Conservation (phyloP, 495 filamentous ascomycete genomes). For the Hyaloscypha finlandica region DNA sequence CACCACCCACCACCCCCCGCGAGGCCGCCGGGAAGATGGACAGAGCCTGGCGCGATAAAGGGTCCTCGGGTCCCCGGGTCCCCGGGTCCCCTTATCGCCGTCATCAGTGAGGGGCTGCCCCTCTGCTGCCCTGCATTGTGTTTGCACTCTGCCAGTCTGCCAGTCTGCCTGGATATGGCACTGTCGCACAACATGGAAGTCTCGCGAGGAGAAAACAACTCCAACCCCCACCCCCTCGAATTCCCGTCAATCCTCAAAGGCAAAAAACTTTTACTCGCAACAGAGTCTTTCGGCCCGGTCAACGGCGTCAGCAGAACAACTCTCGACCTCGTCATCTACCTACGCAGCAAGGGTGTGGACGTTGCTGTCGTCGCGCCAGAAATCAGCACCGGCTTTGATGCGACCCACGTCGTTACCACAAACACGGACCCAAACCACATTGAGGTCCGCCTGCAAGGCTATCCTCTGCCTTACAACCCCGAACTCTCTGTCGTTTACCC, state of each 20-base stretch:
- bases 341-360: conserved; percentile 55
- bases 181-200: neutral
- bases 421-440: conserved; percentile 33
- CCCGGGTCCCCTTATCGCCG: conserved; percentile 1
- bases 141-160: no score
- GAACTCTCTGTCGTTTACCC: conserved; percentile 65
- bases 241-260: conserved; percentile 52
- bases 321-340: conserved; percentile 60
- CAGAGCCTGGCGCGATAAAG: no score
- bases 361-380: conserved; percentile 60
- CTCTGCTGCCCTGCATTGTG: no score
- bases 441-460: conserved; percentile 57
- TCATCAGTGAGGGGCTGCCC: neutral
- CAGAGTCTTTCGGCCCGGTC: conserved; percentile 65
- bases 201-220: neutral
- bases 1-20: no score
- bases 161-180: no score
- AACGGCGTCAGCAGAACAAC: conserved; percentile 68
- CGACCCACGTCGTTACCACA: conserved; percentile 13
- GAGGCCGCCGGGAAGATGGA: no score
- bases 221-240: conserved; percentile 20
- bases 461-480: conserved; percentile 65
- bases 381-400: conserved; percentile 29
- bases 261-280: conserved; percentile 59
- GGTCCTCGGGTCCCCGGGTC: neutral